These are phyloP conservation scores for Pseudogymnoascus verrucosus DNA, from an alignment of 2,329 filamentous ascomycete species.

Conservation along the genomic window DNA sequence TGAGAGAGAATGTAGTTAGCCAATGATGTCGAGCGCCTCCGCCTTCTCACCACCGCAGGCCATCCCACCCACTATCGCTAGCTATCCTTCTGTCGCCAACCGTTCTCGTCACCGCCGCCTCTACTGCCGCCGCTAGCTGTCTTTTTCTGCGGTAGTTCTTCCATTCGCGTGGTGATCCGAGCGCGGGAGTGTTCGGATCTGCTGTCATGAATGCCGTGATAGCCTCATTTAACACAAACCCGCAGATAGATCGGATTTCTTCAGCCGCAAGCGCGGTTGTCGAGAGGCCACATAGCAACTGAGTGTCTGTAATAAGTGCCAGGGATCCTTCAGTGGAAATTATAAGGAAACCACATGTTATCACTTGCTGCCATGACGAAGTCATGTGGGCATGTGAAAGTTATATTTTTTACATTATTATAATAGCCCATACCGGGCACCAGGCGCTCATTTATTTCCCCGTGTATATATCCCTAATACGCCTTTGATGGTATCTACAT, in stretches of 20 bases:
- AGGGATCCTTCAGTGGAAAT: neutral
- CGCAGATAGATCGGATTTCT: no score
- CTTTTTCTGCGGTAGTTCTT: no score
- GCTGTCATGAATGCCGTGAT: no score
- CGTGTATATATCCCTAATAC: neutral
- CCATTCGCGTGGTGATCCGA: no score
- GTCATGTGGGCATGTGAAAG: neutral
- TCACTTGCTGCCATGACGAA: neutral
- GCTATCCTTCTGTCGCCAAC: neutral
- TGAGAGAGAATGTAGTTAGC: no score
- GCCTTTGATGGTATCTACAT: neutral
- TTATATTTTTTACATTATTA: neutral
- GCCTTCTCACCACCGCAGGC: no score
- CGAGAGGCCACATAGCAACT: no score
- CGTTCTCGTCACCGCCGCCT: neutral
- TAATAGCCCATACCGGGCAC: neutral
- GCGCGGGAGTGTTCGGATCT: no score
- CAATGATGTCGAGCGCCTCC: no score
- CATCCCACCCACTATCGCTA: neutral
- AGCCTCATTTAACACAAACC: no score
- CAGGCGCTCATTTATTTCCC: neutral
- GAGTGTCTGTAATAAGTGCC: neutral
- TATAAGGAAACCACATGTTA: neutral
- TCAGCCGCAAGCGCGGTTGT: no score
- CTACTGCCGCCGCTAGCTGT: no score